Base-by-base conservation (phyloP, 2,329 filamentous ascomycete species). In the Fusarium foetens region DNA sequence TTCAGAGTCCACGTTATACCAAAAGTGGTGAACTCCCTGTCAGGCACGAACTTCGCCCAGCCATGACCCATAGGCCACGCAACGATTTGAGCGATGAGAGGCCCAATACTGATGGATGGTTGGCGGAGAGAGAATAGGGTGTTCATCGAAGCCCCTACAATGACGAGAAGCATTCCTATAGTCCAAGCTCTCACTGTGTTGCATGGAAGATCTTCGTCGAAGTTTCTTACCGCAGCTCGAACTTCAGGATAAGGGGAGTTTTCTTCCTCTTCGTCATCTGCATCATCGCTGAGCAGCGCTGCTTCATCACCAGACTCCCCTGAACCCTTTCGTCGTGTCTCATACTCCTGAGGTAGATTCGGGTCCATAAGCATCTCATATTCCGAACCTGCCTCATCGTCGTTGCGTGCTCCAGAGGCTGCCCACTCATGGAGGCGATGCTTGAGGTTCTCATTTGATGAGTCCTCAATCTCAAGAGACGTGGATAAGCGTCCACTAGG, bases 191-290 rank as follows among this genome's bases (percentile, higher is more conserved):
- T 85, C 35, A 91, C 82, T 0, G 91, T 92, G 77, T 90, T 92
- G 81, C 89, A 90, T 2, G 90, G 90, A 31, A 91, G 77, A 51
- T 90, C 87, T 73, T 92, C 87, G 77, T 92, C 90, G 73, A 88
- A 89, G 77, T 91, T 91, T 58, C 84, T 84, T 6, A 92, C 89
- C 12, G 90, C 89, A 38, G 90, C 89, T 51, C 88, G 84, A 53
- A 91, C 90, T 79, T 92, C 90, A 33, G 90, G 87, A 75, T 92
- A 92, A 0, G 90, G 90, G 5, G 90, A 92, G 77, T 81, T 83
- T 35, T 76, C 73, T 12, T 71, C 64, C 25, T 81, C 79, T 68
- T 84, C 83, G n/a, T 81, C 79, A 52, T 84, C 83, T 38, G 81
- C 79, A 62, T 83, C 63, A 16, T 76, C 70, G 10, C 72, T 73